Conservation (phyloP, 495 filamentous ascomycete genomes). For the Xylaria grammica region DNA sequence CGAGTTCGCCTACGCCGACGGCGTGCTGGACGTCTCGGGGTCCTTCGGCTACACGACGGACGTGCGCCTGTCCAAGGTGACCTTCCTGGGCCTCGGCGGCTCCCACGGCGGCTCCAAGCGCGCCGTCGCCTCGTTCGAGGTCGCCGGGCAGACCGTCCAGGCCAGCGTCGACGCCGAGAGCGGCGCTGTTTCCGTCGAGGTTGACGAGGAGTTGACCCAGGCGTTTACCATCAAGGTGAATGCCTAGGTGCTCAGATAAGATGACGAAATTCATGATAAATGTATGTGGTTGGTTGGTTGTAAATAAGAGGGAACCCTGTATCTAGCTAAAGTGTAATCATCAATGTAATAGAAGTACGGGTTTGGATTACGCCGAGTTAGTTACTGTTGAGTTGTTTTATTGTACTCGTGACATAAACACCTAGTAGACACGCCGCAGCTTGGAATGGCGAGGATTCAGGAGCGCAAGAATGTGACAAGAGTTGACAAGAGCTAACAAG, state of each 20-base stretch:
- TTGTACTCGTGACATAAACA: too few relatives aligned
- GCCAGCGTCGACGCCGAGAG: neutral
- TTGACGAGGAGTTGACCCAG: neutral
- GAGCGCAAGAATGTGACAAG: too few relatives aligned
- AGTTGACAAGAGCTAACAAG: too few relatives aligned
- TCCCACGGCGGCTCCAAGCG: neutral
- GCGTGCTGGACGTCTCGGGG: slow-evolving; percentile 57
- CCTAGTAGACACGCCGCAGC: too few relatives aligned
- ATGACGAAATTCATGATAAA: neutral
- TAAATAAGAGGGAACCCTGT: neutral
- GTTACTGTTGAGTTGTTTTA: too few relatives aligned
- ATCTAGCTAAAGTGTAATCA: neutral
- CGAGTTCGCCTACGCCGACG: slow-evolving; percentile 58
- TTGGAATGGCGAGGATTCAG: too few relatives aligned
- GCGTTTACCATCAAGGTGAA: slow-evolving; percentile 10
- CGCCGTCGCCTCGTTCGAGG: neutral
- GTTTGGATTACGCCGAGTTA: neutral
- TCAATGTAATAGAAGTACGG: neutral
- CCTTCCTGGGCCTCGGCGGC: slow-evolving; percentile 53
- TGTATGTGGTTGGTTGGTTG: neutral
- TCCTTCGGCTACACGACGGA: slow-evolving; percentile 55
- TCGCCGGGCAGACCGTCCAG: slow-evolving; percentile 4
- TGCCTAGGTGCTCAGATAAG: neutral
- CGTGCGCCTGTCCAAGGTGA: slow-evolving; percentile 61
- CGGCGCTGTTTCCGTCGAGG: neutral